Conservation (phyloP, 345 rosid species). For the Erysimum cheiranthoides region DNA sequence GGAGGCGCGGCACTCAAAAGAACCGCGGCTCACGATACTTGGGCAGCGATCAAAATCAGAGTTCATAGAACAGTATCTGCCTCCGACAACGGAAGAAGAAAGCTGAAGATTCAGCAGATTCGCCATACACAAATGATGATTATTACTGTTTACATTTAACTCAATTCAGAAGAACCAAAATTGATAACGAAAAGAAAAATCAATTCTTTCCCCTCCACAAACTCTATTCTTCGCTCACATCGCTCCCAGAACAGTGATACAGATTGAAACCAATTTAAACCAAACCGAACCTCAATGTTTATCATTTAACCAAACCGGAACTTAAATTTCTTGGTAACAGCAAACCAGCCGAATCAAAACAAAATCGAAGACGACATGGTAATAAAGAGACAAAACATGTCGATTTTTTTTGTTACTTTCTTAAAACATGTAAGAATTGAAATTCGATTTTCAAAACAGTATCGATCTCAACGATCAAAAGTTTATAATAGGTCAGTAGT, state of each 20-base stretch:
- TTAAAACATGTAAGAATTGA: too few relatives aligned
- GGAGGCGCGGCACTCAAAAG: constrained; percentile 39
- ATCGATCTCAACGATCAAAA: not conserved
- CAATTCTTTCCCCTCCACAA: not conserved
- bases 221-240: constrained; percentile 1
- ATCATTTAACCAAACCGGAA: not conserved
- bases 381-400: not conserved
- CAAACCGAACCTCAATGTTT: not conserved
- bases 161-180: not conserved
- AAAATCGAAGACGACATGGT: not conserved
- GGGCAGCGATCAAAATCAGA: constrained; percentile 20
- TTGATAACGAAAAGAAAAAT: not conserved
- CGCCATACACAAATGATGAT: constrained; percentile 25
- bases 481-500: too few relatives aligned
- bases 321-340: not conserved
- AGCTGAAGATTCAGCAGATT: constrained; percentile 40
- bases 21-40: constrained; percentile 26
- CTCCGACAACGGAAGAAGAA: constrained; percentile 9
- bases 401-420: too few relatives aligned
- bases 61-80: constrained; percentile 6
- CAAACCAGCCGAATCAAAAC: not conserved
- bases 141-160: not conserved
- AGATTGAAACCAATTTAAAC: not conserved
- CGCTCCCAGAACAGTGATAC: not conserved
- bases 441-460: too few relatives aligned